A percentile compares a stretch with the other conserved stretches of the same genome.
These are phyloP conservation scores for Adiantum capillusveneris DNA, from an alignment of 75 land plant species.

Conservation along the genomic window DNA sequence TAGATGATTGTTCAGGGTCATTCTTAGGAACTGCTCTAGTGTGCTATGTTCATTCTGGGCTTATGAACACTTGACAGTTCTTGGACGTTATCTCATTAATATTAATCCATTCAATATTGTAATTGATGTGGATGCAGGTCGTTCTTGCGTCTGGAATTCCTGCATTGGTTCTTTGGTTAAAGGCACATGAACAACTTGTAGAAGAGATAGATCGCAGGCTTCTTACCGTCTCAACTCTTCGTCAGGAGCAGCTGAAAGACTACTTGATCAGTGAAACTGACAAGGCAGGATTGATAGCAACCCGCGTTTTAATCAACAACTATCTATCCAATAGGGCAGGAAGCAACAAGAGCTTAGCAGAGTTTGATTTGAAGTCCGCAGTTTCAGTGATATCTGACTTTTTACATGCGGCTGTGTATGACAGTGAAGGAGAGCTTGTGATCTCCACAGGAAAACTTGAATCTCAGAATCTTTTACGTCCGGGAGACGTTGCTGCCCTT, in stretches of 20 bases:
- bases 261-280: slow-evolving; percentile 22
- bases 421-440: slow-evolving; percentile 8
- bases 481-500: not conserved
- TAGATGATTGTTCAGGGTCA: no score
- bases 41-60: no score
- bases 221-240: slow-evolving; percentile 20
- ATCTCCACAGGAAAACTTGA: slow-evolving; percentile 5
- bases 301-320: slow-evolving; percentile 19
- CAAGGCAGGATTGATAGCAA: slow-evolving; percentile 24
- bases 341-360: slow-evolving; percentile 7
- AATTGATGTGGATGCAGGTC: not conserved
- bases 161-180: not conserved
- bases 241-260: slow-evolving; percentile 26
- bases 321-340: slow-evolving; percentile 8
- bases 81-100: no score
- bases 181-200: slow-evolving; percentile 27
- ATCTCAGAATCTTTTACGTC: slow-evolving; percentile 2
- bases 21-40: no score
- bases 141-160: slow-evolving; percentile 3
- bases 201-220: slow-evolving; percentile 28
- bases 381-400: slow-evolving; percentile 26
- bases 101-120: no score
- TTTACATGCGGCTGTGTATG: slow-evolving; percentile 21
- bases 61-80: no score
- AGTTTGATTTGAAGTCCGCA: slow-evolving; percentile 20